Evolutionary conservation across 2,329 filamentous ascomycete genomes (phyloP).

Genomic region (Stagonosporopsis rhizophila): DNA sequence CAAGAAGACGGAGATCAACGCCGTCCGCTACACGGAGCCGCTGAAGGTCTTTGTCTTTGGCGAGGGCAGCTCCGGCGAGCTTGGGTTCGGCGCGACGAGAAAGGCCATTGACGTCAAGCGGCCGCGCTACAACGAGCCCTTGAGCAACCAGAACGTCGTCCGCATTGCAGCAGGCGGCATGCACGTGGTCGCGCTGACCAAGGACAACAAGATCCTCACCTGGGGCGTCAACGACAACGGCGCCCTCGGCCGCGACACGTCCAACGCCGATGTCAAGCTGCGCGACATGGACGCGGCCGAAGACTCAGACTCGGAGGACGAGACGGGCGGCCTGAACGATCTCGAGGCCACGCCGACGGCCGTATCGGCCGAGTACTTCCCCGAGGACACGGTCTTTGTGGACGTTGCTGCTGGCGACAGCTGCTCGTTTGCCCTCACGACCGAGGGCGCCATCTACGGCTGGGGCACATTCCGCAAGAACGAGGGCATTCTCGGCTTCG

Average conservation of each 20-base stretch:
- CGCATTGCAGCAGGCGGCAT: constrained; percentile 81
- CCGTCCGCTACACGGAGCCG: constrained; percentile 63
- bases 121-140: constrained; percentile 71
- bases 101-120: constrained; percentile 75
- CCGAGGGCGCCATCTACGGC: constrained; percentile 77
- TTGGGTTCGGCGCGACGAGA: constrained; percentile 74
- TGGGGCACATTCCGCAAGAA: constrained; percentile 83
- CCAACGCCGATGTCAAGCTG: constrained; percentile 67
- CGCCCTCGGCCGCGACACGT: constrained; percentile 77
- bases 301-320: constrained; percentile 55
- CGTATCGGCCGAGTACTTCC: constrained; percentile 64
- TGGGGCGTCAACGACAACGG: constrained; percentile 91
- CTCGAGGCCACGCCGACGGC: constrained; percentile 71
- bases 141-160: constrained; percentile 71
- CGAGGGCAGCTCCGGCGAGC: constrained; percentile 80
- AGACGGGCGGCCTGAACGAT: constrained; percentile 74
- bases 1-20: constrained; percentile 63
- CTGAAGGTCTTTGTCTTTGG: constrained; percentile 83
- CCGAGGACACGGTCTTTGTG: constrained; percentile 67
- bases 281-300: constrained; percentile 59
- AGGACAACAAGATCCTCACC: constrained; percentile 80
- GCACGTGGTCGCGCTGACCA: constrained; percentile 78
- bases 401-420: constrained; percentile 77
- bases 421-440: constrained; percentile 76
- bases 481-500: constrained; percentile 71